Evolutionary conservation across 139 green algal species (phyloP), one percentile per base, ranked within the genome.

Genomic region (Chlamydomonas urium): DNA sequence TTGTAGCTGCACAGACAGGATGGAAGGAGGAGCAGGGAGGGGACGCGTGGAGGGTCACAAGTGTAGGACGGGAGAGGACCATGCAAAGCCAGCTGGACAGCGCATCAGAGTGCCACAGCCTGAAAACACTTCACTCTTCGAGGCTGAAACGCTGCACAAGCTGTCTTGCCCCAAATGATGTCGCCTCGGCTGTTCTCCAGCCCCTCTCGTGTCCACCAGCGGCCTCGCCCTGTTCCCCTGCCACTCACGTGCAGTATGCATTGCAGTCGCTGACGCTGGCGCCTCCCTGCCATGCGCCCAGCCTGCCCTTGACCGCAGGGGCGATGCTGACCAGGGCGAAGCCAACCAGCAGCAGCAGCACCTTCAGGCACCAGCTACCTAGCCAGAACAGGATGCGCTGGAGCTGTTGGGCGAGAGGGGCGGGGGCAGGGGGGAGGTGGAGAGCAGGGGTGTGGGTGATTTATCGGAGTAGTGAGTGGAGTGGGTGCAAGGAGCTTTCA

Each of bases 301-400:
- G 19, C 48, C 59, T 73, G 37, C 47, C 47, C 36, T 72, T 65
- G 63, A 86, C 69, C 2, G 80, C 75, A 17, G 80, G 78, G 2
- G 76, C 73, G 50, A 83, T 45, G 36, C 48, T 72, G 23, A 86
- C 69, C 17, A 85, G 38, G 36, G 76, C 28, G 31, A 84, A 86
- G 47, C 73, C 80, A 1, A 72, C n/a, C 19, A 79, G n/a, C 53
- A 84, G 65, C 33, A 82, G 62, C 38, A 73, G 1, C 38, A 69
- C 74, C 67, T 83, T 83, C 47, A 79, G 33, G n/a, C 5, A 24
- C 24, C 50, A 69, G 4, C 42, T 59, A 3, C 32, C 3, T 2
- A 66, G 6, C 36, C 61, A 38, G 3, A 38, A 38, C 24, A 3
- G 24, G n/a, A 61, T 36, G 4, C 73, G 73, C 45, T 53, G 23